Evolutionary conservation across 768 basidiomycete genomes (phyloP).

Genomic region (Xerocomus brunneocitrinus): DNA sequence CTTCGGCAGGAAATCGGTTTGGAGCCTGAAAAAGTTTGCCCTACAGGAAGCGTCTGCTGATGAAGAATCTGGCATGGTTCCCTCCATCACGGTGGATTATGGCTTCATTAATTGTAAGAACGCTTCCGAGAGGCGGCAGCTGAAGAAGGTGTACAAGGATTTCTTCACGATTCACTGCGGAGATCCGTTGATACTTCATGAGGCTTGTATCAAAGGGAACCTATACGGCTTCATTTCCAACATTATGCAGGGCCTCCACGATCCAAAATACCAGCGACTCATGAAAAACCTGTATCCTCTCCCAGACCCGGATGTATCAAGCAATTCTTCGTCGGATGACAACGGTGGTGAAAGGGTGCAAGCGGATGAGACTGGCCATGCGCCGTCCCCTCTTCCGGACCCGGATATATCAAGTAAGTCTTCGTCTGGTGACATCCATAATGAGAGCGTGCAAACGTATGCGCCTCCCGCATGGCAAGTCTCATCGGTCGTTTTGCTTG

Average conservation of each 20-base stretch:
- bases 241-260: slow-evolving; percentile 17
- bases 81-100: slow-evolving; percentile 6
- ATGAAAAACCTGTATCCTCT: slow-evolving; percentile 30
- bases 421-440: not conserved
- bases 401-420: not conserved
- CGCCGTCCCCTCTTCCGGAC: not conserved
- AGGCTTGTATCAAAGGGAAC: slow-evolving; percentile 32
- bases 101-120: slow-evolving; percentile 14
- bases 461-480: not conserved
- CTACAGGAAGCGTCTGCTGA: not conserved
- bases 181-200: slow-evolving; percentile 34
- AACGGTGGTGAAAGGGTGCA: no score
- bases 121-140: slow-evolving; percentile 6
- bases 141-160: slow-evolving; percentile 32
- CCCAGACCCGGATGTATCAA: not conserved
- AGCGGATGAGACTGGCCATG: no score
- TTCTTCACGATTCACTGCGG: slow-evolving; percentile 25
- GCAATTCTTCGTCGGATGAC: not conserved
- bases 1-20: slow-evolving; percentile 7
- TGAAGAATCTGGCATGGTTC: not conserved
- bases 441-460: not conserved
- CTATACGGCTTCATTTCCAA: slow-evolving; percentile 26
- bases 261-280: slow-evolving; percentile 26
- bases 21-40: slow-evolving; percentile 8
- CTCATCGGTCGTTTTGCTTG: not conserved